These are phyloP conservation scores for Mangifera indica DNA, from an alignment of 345 rosid genomes.

Conservation along the genomic window DNA sequence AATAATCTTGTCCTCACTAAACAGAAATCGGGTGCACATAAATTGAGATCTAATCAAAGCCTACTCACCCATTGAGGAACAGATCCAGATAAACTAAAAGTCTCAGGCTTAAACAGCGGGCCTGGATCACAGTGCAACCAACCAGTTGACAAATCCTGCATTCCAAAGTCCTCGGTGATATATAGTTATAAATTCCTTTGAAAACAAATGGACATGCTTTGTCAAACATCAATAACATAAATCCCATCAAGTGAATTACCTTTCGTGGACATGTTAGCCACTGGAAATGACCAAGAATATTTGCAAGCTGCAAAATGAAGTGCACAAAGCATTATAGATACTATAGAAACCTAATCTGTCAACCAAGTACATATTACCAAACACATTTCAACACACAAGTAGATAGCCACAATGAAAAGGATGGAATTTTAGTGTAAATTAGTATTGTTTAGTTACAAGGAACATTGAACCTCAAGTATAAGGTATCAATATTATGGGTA, in stretches of 20 bases:
- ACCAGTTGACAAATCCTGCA: constrained; percentile 84
- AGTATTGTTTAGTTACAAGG: no score
- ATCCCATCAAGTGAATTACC: constrained; percentile 44
- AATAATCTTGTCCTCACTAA: no score
- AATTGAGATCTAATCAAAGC: no score
- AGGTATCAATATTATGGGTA: neutral
- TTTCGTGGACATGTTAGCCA: constrained; percentile 97
- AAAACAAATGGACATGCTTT: constrained; percentile 5
- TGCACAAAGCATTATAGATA: constrained; percentile 5
- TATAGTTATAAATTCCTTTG: constrained; percentile 13
- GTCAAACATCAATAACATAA: constrained; percentile 12
- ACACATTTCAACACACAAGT: neutral
- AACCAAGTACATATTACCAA: neutral
- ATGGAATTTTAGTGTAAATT: neutral
- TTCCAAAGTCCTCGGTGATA: constrained; percentile 12
- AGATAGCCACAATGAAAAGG: neutral
- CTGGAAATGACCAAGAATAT: constrained; percentile 78
- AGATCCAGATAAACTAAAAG: constrained; percentile 56
- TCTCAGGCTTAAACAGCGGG: constrained; percentile 80
- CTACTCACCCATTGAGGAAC: constrained; percentile 84
- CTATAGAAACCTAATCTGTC: neutral
- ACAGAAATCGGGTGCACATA: no score
- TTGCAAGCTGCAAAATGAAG: constrained; percentile 73
- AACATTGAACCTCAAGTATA: no score
- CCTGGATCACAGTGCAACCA: constrained; percentile 98